Evolutionary conservation across 2,329 filamentous ascomycete genomes (phyloP), one percentile per base, ranked within the genome.

Genomic region (Oidium heveae): DNA sequence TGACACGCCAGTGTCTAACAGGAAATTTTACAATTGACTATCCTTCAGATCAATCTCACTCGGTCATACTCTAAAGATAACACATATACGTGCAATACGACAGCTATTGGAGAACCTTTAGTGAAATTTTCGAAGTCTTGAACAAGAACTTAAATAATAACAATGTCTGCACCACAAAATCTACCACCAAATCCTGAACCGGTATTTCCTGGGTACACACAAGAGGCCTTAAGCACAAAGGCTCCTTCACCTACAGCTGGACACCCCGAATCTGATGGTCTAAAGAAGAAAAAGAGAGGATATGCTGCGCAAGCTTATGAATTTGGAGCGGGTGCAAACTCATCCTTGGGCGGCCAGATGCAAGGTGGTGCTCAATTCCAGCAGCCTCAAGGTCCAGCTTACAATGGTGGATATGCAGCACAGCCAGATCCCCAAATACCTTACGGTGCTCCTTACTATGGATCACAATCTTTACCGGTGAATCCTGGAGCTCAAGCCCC

Each of bases 261-360:
- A 52, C 65, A 66, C 39, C 62, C 58, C 46, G 64, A 67, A 46
- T 72, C 72, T 46, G 71, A 71, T 50, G 74, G 60, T 18, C 64
- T 71, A 58, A 80, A 76, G 68, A 87, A 87, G 72, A 95, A 94
- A 78, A 94, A 94, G 76, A 78, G 87, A 72, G 82, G 84, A 56
- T 96, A 96, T 71, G 91, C 91, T 55, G 86, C 86, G 56, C 84
- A 93, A 68, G 89, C 89, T 49, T 98, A 94, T 68, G 89, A 94
- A 57, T 91, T 96, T 63, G 86, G 84, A 53, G 76, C 77, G 53
- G 91, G 89, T 63, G 85, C 84, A 64, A 96, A 96, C 74, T 80
- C 83, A 56, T 75, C 71, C 53, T 67, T 59, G 66, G 80, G 78
- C 32, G 85, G 85, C 62, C 80, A 83, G 62, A 70, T 79, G 50